These are phyloP conservation scores for Areca catechu DNA, from an alignment of 176 grass and related monocot species.

Conservation along the genomic window DNA sequence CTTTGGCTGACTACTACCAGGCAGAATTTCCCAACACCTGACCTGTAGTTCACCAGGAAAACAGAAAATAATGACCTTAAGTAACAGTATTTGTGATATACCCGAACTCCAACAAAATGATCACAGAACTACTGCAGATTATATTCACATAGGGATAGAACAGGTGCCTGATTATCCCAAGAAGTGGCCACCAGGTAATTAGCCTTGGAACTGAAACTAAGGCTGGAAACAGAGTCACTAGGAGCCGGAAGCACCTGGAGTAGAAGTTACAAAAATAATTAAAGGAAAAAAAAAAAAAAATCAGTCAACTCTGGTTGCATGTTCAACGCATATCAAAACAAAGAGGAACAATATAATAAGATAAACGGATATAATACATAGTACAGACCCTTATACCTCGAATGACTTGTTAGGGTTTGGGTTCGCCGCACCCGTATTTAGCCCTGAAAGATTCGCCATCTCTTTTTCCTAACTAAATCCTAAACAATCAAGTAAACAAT, in stretches of 20 bases:
- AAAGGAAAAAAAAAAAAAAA: slow-evolving; percentile 1
- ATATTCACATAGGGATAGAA: not conserved
- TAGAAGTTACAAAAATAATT: not conserved
- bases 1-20: slow-evolving; percentile 74
- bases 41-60: slow-evolving; percentile 32
- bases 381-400: slow-evolving; percentile 31
- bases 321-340: not conserved
- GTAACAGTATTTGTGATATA: too few relatives aligned
- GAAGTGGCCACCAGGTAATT: slow-evolving; percentile 72
- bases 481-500: too few relatives aligned
- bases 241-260: slow-evolving; percentile 33
- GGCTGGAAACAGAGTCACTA: slow-evolving; percentile 57
- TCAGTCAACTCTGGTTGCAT: not conserved
- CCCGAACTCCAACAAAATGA: too few relatives aligned
- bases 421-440: slow-evolving; percentile 19
- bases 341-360: not conserved
- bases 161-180: slow-evolving; percentile 74
- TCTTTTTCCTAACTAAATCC: slow-evolving; percentile 5
- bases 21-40: slow-evolving; percentile 86
- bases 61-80: too few relatives aligned
- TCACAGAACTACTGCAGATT: too few relatives aligned
- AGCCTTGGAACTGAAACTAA: slow-evolving; percentile 71
- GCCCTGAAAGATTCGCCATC: slow-evolving; percentile 36
- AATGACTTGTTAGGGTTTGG: slow-evolving; percentile 72
- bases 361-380: not conserved